Base-by-base conservation (phyloP, 1,284 basidiomycete genomes). In the Cystobasidium pallidum region DNA sequence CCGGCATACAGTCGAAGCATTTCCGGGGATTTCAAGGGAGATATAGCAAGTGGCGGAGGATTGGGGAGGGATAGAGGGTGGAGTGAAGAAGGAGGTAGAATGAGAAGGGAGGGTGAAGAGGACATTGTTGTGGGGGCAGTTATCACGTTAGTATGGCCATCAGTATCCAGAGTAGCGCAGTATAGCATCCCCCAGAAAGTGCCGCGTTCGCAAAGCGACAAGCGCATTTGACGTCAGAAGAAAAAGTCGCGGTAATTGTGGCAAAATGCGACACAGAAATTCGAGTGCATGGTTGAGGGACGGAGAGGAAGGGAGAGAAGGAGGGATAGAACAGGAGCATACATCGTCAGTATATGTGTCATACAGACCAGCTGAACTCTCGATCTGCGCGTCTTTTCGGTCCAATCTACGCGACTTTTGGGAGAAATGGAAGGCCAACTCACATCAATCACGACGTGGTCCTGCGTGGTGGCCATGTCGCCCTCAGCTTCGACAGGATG, bases 361-460 rank as follows among this genome's bases (percentile, higher is more conserved):
- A 21, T 21, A n/a, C 19, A 28, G 7, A 55, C n/a, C n/a, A n/a
- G n/a, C n/a, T n/a, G n/a, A n/a, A n/a, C n/a, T n/a, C n/a, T n/a
- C n/a, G n/a, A n/a, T n/a, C n/a, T n/a, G n/a, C n/a, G n/a, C n/a
- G n/a, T n/a, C n/a, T n/a, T n/a, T n/a, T n/a, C 43, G n/a, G 43
- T 45, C 43, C 43, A 13, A 2, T 36, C 30, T 36, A 19, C 55
- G 30, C 55, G 55, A 4, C 6, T 34, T n/a, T 49, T 43, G 10
- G 11, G 41, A 2, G 6, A 21, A 51, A 51, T 26, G 24, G 8
- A 51, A 32, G 7, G 4, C 19, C 3, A 26, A 64, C 61, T 52
- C 45, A 64, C 62, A 64, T 64, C 62, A 51, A 64, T 64, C 39
- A 64, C 62, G 7, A 64, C 62, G 30, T 64, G 62, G 43, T 64